Percentiles rank a stretch among this genome's conserved stretches.
Evolutionary conservation across 2,329 filamentous ascomycete species (phyloP).

Genomic region (Pochonia chlamydosporia): DNA sequence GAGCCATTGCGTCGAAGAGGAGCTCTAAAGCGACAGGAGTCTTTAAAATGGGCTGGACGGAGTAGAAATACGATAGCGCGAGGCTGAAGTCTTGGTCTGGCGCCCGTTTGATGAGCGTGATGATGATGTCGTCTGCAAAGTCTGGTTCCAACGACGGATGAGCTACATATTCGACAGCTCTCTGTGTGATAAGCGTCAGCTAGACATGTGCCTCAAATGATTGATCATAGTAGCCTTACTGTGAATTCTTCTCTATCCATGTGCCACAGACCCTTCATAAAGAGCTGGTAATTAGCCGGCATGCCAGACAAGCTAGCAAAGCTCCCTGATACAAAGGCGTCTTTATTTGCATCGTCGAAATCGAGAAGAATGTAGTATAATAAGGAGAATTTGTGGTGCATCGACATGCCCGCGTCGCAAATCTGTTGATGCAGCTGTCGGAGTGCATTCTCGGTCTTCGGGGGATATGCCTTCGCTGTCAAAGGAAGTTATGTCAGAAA

Average conservation of each 20-base stretch:
- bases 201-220: too few relatives aligned
- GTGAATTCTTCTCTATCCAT: slow-evolving; percentile 67
- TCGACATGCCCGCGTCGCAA: slow-evolving; percentile 55
- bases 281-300: slow-evolving; percentile 70
- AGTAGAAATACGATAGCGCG: slow-evolving; percentile 72
- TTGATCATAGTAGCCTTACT: slow-evolving; percentile 28
- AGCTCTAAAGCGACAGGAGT: slow-evolving; percentile 55
- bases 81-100: slow-evolving; percentile 55
- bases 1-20: slow-evolving; percentile 64
- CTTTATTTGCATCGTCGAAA: slow-evolving; percentile 50
- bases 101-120: slow-evolving; percentile 58
- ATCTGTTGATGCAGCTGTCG: slow-evolving; percentile 66
- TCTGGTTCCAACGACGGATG: slow-evolving; percentile 75
- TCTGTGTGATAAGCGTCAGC: slow-evolving; percentile 28
- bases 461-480: slow-evolving; percentile 63
- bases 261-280: slow-evolving; percentile 78
- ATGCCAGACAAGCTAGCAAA: slow-evolving; percentile 62
- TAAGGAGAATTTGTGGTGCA: slow-evolving; percentile 75
- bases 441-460: slow-evolving; percentile 61
- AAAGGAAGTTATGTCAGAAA: neutral
- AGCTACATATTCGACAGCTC: slow-evolving; percentile 68
- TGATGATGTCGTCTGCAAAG: slow-evolving; percentile 77
- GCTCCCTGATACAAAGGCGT: slow-evolving; percentile 42
- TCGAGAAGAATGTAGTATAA: slow-evolving; percentile 82
- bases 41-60: slow-evolving; percentile 67